phyloP scores from a whole-genome alignment of 805 yeast species.

The Candida namnaoensis region DNA sequence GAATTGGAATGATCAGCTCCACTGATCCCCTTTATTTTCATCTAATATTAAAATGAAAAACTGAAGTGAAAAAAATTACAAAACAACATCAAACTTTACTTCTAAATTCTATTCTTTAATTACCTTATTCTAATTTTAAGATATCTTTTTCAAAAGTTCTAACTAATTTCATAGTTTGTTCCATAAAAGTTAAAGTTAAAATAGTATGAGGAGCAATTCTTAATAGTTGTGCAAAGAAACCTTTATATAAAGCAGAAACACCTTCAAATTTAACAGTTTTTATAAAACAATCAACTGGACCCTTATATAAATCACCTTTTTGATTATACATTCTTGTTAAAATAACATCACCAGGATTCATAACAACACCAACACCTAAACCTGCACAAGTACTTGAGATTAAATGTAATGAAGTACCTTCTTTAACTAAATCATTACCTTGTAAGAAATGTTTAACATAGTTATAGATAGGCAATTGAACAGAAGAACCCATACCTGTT shows the following conservation, averaged over 20 bases:
- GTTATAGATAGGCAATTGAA: constrained; percentile 87
- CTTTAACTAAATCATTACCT: constrained; percentile 40
- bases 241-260: constrained; percentile 81
- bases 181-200: constrained; percentile 87
- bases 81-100: no score
- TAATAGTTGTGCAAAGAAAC: constrained; percentile 86
- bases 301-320: constrained; percentile 76
- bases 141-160: constrained; percentile 22
- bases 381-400: constrained; percentile 75
- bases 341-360: constrained; percentile 97
- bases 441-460: constrained; percentile 59
- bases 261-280: constrained; percentile 86
- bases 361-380: constrained; percentile 84
- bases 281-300: constrained; percentile 81
- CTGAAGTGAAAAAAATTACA: no score
- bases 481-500: constrained; percentile 94
- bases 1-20: no score
- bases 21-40: no score
- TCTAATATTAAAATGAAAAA: no score
- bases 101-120: no score
- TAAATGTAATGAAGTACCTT: constrained; percentile 67
- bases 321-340: constrained; percentile 94
- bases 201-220: constrained; percentile 95
- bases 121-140: not conserved
- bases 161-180: constrained; percentile 72